phyloP scores from a whole-genome alignment of 2,329 filamentous ascomycete genomes.

The Karstenula rhodostoma region DNA sequence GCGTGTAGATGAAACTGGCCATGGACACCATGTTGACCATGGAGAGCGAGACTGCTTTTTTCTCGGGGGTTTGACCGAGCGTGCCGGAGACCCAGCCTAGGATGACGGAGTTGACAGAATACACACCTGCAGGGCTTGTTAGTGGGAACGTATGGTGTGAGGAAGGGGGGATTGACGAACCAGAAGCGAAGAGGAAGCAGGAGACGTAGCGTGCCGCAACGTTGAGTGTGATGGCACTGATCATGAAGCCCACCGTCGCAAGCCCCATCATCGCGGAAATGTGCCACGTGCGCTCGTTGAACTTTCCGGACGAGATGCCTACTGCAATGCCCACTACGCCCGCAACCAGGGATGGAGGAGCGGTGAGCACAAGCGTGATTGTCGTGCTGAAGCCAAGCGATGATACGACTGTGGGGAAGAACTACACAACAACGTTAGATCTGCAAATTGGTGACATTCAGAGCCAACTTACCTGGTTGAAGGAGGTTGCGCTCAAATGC shows the following conservation, averaged over 20 bases:
- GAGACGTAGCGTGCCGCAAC: conserved; percentile 41
- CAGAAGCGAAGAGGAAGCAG: conserved; percentile 38
- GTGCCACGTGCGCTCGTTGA: conserved; percentile 53
- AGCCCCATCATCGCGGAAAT: conserved; percentile 48
- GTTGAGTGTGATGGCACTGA: conserved; percentile 49
- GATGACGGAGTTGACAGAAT: conserved; percentile 39
- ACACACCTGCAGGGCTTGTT: conserved; percentile 20
- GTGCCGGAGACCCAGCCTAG: conserved; percentile 54
- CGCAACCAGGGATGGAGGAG: conserved; percentile 32
- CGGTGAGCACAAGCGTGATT: conserved; percentile 60
- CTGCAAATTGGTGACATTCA: no score
- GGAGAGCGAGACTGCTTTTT: conserved; percentile 53
- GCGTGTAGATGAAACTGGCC: conserved; percentile 51
- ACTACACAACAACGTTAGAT: conserved; percentile 45
- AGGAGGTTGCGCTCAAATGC: conserved; percentile 62
- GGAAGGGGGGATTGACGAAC: conserved; percentile 14
- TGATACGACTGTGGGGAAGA: conserved; percentile 58
- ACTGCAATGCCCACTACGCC: conserved; percentile 39
- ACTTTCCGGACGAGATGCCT: conserved; percentile 47
- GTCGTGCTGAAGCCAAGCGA: conserved; percentile 60
- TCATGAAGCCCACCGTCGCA: conserved; percentile 49
- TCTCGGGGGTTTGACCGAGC: conserved; percentile 53
- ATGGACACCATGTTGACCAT: conserved; percentile 55
- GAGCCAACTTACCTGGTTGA: conserved; percentile 42
- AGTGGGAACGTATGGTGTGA: background rate